Percentiles rank a stretch among this genome's conserved stretches.
Conservation (phyloP, 345 rosid species). For the Linum trigynum region DNA sequence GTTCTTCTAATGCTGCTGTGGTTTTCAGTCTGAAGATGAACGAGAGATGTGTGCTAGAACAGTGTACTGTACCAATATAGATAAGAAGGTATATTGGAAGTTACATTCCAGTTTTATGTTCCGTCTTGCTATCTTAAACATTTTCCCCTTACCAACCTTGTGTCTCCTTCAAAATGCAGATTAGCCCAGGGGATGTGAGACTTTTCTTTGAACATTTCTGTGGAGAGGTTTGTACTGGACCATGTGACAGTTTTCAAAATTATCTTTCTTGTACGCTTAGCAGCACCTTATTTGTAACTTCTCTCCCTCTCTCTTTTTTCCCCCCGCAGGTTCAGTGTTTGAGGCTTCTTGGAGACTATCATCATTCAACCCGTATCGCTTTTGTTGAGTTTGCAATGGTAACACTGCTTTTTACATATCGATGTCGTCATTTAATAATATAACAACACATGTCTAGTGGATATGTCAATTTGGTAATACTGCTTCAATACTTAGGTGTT, state of each 20-base stretch:
- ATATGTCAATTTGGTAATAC: not conserved
- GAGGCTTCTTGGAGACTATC: constrained; percentile 91
- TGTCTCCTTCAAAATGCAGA: constrained; percentile 31
- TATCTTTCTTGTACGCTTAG: not conserved
- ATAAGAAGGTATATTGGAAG: constrained; percentile 53
- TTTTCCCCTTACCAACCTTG: constrained; percentile 5
- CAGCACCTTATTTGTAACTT: not conserved
- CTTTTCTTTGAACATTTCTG: constrained; percentile 75
- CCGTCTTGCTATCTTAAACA: not conserved
- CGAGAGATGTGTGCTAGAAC: constrained; percentile 98
- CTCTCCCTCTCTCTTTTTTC: not conserved
- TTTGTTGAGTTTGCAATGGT: constrained; percentile 90
- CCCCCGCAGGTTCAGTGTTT: constrained; percentile 64
- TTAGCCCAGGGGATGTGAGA: constrained; percentile 74
- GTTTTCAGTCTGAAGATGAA: constrained; percentile 79
- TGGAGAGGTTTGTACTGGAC: constrained; percentile 59
- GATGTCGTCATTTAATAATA: not conserved
- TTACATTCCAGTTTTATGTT: not conserved
- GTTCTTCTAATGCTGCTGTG: constrained; percentile 13
- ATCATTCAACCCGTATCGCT: constrained; percentile 88
- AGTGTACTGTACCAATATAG: constrained; percentile 92
- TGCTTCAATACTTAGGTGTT: too few relatives aligned
- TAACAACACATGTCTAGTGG: not conserved
- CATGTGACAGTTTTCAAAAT: constrained; percentile 1
- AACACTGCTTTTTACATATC: not conserved